Evolutionary conservation across 2,329 filamentous ascomycete species (phyloP).

Genomic region (Dothideomycetidae sp.): DNA sequence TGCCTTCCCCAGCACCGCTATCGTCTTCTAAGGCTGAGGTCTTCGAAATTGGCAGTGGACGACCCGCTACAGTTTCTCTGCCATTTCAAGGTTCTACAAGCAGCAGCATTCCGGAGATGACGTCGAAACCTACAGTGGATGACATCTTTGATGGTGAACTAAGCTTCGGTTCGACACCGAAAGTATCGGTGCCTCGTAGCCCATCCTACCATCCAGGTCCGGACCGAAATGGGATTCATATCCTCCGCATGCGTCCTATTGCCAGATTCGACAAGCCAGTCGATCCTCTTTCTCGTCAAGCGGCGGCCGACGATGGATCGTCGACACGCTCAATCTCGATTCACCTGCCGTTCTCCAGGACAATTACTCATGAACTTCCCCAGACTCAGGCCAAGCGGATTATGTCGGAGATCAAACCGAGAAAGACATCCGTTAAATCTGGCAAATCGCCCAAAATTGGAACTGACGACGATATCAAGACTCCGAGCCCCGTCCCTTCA

Average conservation of each 20-base stretch:
- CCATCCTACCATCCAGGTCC: slow-evolving; percentile 13
- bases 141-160: slow-evolving; percentile 30
- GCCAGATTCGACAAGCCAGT: slow-evolving; percentile 3
- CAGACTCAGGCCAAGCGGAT: too few species aligned
- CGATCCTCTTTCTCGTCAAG: background rate
- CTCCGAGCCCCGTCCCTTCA: slow-evolving; percentile 4
- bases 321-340: background rate
- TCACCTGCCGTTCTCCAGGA: background rate
- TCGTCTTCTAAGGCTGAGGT: slow-evolving; percentile 30
- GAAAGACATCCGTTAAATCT: slow-evolving; percentile 5
- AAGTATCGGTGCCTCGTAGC: slow-evolving; percentile 19
- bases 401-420: too few species aligned
- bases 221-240: background rate
- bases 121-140: slow-evolving; percentile 29
- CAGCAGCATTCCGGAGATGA: slow-evolving; percentile 16
- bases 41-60: slow-evolving; percentile 46
- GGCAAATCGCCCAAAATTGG: slow-evolving; percentile 7
- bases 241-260: slow-evolving; percentile 5
- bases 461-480: slow-evolving; percentile 5
- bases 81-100: slow-evolving; percentile 26
- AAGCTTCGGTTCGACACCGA: slow-evolving; percentile 34
- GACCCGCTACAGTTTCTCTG: slow-evolving; percentile 59
- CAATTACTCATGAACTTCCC: too few species aligned
- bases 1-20: slow-evolving; percentile 20
- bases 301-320: background rate